Base-by-base conservation (phyloP, 768 basidiomycete genomes). In the Mycena capillaripes region DNA sequence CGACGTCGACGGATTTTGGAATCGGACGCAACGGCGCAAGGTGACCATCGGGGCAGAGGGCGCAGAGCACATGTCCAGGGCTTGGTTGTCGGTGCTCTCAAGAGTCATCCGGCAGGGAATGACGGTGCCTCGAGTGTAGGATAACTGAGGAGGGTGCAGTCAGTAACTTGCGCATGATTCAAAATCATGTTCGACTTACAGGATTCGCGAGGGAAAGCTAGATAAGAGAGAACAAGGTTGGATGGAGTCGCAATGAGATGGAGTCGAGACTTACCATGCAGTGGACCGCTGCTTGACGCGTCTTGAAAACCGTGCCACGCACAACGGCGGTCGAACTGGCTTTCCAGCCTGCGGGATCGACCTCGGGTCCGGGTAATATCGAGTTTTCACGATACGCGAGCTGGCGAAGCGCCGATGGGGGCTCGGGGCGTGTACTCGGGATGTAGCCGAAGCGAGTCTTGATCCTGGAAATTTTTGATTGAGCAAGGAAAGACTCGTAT, bases 311-410 rank as follows among this genome's bases (percentile, higher is more conserved):
- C 5, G 78, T 75, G 3, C 86, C 87, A 40, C 85, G 83, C 53
- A 84, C 82, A 25, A 80, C 76, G 23, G 86, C 83, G 34, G 86
- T 81, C 14, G 83, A 75, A 9, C 85, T 76, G n/a, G 81, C 80
- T 69, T 86, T 84, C 89, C 89, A 90, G 14, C 89, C 88, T 70
- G 86, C 85, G 6, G 87, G 87, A 73, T 90, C 74, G 70, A 69
- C 70, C 23, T 69, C 70, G 12, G 70, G 74, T 44, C 74, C 70
- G 9, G 72, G 72, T n/a, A 73, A 10, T n/a, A 67, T 21, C 10
- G 72, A 42, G 58, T 66, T 38, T 30, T 75, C 70, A 53, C 74
- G 74, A 56, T 75, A 75, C 25, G 74, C 74, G 23, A 75, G 66
- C 56, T 73, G 71, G 50, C 75, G 75, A 40, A 75, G 68, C 4